Evolutionary conservation across 768 basidiomycete species (phyloP).

Genomic region (Tylopilus intermedius): DNA sequence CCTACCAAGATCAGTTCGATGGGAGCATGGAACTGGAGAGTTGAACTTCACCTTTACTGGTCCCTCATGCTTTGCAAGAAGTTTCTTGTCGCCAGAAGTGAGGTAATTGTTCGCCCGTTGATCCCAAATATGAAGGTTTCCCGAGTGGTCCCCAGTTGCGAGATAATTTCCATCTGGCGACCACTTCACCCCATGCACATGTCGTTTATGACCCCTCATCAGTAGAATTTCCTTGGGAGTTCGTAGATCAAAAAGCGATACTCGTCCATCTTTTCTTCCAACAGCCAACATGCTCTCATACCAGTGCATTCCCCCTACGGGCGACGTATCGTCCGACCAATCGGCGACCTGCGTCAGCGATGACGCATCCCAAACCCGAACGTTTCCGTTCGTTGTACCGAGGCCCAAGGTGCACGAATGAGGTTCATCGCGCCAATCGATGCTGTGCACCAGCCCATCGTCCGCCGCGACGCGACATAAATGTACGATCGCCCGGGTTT

Average conservation of each 20-base stretch:
- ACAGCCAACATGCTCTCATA: slow-evolving; percentile 33
- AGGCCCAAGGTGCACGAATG: slow-evolving; percentile 43
- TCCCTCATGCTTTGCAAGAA: slow-evolving; percentile 40
- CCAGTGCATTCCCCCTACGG: slow-evolving; percentile 41
- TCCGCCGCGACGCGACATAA: slow-evolving; percentile 39
- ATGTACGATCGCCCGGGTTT: slow-evolving; percentile 48
- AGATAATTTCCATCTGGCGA: slow-evolving; percentile 36
- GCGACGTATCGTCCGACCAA: slow-evolving; percentile 34
- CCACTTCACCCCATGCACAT: slow-evolving; percentile 40
- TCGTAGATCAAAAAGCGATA: slow-evolving; percentile 37
- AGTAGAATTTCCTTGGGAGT: slow-evolving; percentile 24
- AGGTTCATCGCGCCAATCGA: slow-evolving; percentile 47
- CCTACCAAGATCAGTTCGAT: slow-evolving; percentile 34
- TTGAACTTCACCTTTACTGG: slow-evolving; percentile 37
- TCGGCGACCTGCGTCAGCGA: slow-evolving; percentile 22
- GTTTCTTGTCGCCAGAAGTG: slow-evolving; percentile 29
- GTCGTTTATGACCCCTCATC: slow-evolving; percentile 30
- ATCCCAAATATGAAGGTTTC: slow-evolving; percentile 43
- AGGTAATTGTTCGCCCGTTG: slow-evolving; percentile 32
- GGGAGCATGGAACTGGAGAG: background rate
- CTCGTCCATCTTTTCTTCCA: slow-evolving; percentile 36
- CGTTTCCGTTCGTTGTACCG: slow-evolving; percentile 45
- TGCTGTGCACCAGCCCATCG: slow-evolving; percentile 39
- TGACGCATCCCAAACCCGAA: slow-evolving; percentile 53
- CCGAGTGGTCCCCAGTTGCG: slow-evolving; percentile 38